Percentiles rank a stretch among this genome's conserved stretches.
Evolutionary conservation across 2,329 filamentous ascomycete genomes (phyloP).

Genomic region (Alternaria gansuensis): DNA sequence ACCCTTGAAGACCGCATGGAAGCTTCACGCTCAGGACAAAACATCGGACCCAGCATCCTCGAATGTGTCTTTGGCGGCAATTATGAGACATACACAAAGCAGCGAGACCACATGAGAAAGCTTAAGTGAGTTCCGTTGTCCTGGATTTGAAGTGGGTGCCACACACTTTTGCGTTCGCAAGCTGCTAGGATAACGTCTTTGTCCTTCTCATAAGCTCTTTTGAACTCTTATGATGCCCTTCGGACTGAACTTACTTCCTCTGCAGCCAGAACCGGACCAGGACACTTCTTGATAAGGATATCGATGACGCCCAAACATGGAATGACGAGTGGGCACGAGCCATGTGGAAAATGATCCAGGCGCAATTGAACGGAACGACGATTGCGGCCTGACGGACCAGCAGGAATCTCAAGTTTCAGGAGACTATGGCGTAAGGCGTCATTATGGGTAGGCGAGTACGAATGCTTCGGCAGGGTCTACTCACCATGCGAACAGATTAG

Average conservation of each 20-base stretch:
- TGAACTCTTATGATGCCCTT: not conserved
- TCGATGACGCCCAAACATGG: conserved; percentile 6
- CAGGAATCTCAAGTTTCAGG: not conserved
- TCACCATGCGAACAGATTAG: conserved; percentile 24
- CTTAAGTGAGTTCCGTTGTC: conserved; percentile 39
- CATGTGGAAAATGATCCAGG: not conserved
- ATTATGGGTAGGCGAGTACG: conserved; percentile 22
- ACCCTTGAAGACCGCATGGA: conserved; percentile 63
- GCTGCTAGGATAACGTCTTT: not conserved
- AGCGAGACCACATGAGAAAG: conserved; percentile 68
- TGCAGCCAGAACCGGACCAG: not conserved
- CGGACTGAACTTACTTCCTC: not conserved
- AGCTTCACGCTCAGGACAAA: conserved; percentile 25
- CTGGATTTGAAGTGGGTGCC: conserved; percentile 13
- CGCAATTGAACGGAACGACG: not conserved
- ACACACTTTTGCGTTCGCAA: not conserved
- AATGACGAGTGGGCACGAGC: not conserved
- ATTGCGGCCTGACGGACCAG: not conserved
- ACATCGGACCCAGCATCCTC: conserved; percentile 67
- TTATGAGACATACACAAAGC: conserved; percentile 75
- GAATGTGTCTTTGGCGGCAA: conserved; percentile 77
- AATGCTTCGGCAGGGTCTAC: conserved; percentile 24
- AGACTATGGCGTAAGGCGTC: conserved; percentile 2
- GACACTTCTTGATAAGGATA: conserved; percentile 2
- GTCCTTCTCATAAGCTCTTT: not conserved